Evolutionary conservation across 805 yeast species (phyloP), one percentile per base, ranked within the genome.

Genomic region (Kodamaea lidongshanica): DNA sequence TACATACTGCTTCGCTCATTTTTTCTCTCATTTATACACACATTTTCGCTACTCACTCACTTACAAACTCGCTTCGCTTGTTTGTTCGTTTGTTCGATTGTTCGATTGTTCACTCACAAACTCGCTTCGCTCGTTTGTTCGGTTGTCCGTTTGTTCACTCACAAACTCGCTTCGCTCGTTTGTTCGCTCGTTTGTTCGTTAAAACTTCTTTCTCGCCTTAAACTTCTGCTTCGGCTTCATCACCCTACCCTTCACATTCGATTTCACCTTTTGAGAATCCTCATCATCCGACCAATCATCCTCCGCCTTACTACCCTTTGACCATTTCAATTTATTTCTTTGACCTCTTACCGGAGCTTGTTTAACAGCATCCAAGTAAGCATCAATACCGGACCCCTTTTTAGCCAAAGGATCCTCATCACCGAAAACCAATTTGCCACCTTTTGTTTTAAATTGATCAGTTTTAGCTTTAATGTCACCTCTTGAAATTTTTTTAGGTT

Each of bases 341-440:
- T 85, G 96, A 35, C 96, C 96, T 58, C 95, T 79, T 3, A 87
- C 77, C 17, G 97, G 97, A 14, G 92, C 96, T 45, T 81, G 83
- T 54, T 75, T 80, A 14, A 92, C 86, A 5, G 98, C 98, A 39
- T 87, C 96, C 42, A 87, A 73, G 54, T 92, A 92, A 0, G 96
- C 97, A 50, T 83, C 83, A 41, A 89, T 74, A 11, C 96, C 94
- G 26, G 66, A 52, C 4, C 56, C 56, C 33, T 64, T 60, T 16
- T 58, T 56, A 14, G 50, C 50, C 42, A 62, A 49, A n/a, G 58
- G 58, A 26, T 48, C 50, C 3, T 58, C 72, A 30, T 78, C 86
- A 34, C 59, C 66, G 46, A 86, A 72, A 33, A 84, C 72, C 33
- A 83, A 53, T 52, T 77, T 79, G 17, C 95, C 95, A 37, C 75